phyloP scores from a whole-genome alignment of 192 early-diverging fungal genomes.

The Jimgerdemannia lactiflua region DNA sequence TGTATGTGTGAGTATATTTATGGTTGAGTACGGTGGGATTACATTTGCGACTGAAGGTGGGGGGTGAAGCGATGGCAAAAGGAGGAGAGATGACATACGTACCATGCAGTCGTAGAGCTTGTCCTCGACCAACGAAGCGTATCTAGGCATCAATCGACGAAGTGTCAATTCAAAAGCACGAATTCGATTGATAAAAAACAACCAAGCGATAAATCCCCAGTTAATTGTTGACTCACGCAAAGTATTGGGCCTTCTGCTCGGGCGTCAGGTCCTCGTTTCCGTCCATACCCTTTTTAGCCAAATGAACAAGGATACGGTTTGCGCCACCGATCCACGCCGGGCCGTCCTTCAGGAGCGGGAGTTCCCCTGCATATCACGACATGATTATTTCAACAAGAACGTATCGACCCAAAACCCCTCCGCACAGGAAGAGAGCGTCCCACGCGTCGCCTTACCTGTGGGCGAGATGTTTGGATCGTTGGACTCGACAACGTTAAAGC shows the following conservation, averaged over 20 bases:
- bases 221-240: conserved; percentile 37
- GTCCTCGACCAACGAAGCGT: conserved; percentile 72
- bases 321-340: conserved; percentile 47
- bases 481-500: conserved; percentile 56
- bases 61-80: conserved; percentile 1
- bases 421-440: background rate
- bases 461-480: conserved; percentile 63
- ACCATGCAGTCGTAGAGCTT: conserved; percentile 74
- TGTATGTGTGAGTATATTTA: background rate
- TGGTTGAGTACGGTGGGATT: no score
- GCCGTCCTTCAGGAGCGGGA: conserved; percentile 67
- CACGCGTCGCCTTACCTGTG: conserved; percentile 41
- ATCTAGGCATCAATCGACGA: conserved; percentile 34
- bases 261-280: conserved; percentile 40
- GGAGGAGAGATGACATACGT: conserved; percentile 3
- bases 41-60: no score
- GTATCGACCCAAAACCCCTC: background rate
- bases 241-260: conserved; percentile 44
- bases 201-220: background rate
- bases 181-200: background rate
- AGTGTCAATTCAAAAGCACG: background rate
- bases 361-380: conserved; percentile 45
- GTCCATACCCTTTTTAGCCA: conserved; percentile 40
- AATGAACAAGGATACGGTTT: conserved; percentile 45
- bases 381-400: background rate